These are phyloP conservation scores for Phyllosticta paracitricarpa DNA, from an alignment of 2,329 filamentous ascomycete genomes.

Conservation along the genomic window DNA sequence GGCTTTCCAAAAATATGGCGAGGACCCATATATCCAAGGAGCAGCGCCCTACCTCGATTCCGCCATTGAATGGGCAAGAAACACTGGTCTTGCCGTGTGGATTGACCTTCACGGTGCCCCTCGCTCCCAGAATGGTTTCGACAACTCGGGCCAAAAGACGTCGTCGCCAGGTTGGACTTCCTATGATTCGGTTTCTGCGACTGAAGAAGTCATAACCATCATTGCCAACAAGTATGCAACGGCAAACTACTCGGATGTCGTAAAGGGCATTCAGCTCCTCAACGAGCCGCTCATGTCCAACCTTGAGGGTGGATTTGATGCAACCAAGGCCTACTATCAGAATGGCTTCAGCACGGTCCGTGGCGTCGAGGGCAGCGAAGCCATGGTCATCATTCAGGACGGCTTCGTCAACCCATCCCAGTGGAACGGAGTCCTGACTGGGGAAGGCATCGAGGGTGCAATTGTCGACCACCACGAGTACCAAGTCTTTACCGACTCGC, in stretches of 20 bases:
- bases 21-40: slow-evolving; percentile 43
- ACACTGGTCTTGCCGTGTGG: slow-evolving; percentile 43
- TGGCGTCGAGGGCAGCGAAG: slow-evolving; percentile 29
- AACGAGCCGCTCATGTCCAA: slow-evolving; percentile 43
- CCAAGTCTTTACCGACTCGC: slow-evolving; percentile 48
- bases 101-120: slow-evolving; percentile 47
- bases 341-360: slow-evolving; percentile 43
- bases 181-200: slow-evolving; percentile 38
- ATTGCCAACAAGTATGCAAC: slow-evolving; percentile 51
- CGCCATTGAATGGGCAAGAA: slow-evolving; percentile 47
- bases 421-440: slow-evolving; percentile 54
- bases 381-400: slow-evolving; percentile 47
- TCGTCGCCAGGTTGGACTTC: slow-evolving; percentile 35
- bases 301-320: slow-evolving; percentile 35
- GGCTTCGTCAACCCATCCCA: slow-evolving; percentile 43
- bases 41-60: slow-evolving; percentile 44
- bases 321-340: slow-evolving; percentile 45
- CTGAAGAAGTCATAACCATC: slow-evolving; percentile 45
- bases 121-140: slow-evolving; percentile 50
- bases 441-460: slow-evolving; percentile 43
- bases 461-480: slow-evolving; percentile 62
- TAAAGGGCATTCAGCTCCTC: slow-evolving; percentile 47
- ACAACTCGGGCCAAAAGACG: slow-evolving; percentile 48
- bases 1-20: slow-evolving; percentile 43
- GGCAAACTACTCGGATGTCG: slow-evolving; percentile 44